Evolutionary conservation across 345 rosid species (phyloP), one percentile per base, ranked within the genome.

Genomic region (Toxicodendron radicans): DNA sequence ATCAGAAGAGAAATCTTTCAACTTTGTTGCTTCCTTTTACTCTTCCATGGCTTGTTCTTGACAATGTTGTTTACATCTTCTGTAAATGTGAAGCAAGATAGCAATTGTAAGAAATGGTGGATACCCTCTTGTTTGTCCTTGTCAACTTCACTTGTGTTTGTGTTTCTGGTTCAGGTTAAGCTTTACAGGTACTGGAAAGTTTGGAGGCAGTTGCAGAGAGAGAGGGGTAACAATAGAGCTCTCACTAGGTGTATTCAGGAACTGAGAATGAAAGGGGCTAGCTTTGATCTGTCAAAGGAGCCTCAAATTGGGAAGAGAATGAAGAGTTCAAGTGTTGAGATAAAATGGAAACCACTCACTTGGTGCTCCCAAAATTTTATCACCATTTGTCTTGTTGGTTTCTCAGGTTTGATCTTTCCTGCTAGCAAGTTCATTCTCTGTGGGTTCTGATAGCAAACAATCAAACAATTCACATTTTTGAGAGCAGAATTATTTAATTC

Each of bases 281-380:
- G 94, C 84, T 93, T 93, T 16, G 97, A 96, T 80, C 35, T 96
- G 83, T 89, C 97, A 0, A 96, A 93, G 78, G 99, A 96, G 78
- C 98, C 97, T 9, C 79, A 75, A 71, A 78, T 75, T 54, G 92
- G 97, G 73, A 91, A 81, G 85, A 90, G 90, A 78, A 87, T 93
- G 90, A 93, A 90, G 88, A 96, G 99, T 63, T 92, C 98, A 1
- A 92, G 98, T 64, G 98, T 96, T 45, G 97, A 93, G 85, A 89
- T 96, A 79, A 90, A 93, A 62, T 96, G 98, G 98, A 93, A 89
- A 78, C 98, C 94, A 43, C 61, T 93, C 45, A 88, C 90, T 77
- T 96, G 95, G 94, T 86, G 89, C 73, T 85, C 90, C 35, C 95
- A 89, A 79, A 80, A 93, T 76, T 64, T 85, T 70, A 73, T 92